phyloP scores from a whole-genome alignment of 192 early-diverging fungal species.

The Coemansia sp. region DNA sequence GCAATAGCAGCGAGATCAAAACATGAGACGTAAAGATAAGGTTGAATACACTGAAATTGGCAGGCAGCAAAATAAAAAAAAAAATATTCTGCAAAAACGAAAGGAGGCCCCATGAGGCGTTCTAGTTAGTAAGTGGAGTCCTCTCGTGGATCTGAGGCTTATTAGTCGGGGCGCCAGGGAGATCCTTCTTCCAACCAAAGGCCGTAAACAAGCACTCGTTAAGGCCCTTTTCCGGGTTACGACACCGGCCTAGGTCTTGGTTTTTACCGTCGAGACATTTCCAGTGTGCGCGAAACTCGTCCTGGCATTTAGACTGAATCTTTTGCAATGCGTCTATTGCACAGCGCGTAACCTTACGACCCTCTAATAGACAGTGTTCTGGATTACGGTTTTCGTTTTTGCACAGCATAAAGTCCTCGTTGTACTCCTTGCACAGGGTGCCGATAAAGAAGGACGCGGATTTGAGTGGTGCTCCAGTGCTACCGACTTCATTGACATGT shows the following conservation, averaged over 20 bases:
- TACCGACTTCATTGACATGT: conserved; percentile 84
- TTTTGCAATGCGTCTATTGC: conserved; percentile 85
- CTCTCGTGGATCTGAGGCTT: conserved; percentile 50
- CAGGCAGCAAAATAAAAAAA: not conserved
- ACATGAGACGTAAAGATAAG: no score
- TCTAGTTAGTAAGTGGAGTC: conserved; percentile 24
- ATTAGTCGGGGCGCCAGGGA: conserved; percentile 64
- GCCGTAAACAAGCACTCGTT: conserved; percentile 90
- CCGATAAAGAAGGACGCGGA: conserved; percentile 94
- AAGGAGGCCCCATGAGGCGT: not conserved
- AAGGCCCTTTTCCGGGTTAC: conserved; percentile 74
- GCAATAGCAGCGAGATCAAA: no score
- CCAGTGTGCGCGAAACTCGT: conserved; percentile 89
- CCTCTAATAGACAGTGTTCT: conserved; percentile 89
- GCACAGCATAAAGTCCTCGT: conserved; percentile 97
- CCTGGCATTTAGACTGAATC: conserved; percentile 86
- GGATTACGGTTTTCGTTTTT: conserved; percentile 91
- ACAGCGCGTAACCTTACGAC: conserved; percentile 94
- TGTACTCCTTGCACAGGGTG: conserved; percentile 86
- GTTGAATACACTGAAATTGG: no score
- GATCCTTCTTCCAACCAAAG: conserved; percentile 73
- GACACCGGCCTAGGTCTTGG: conserved; percentile 82
- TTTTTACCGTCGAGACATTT: conserved; percentile 91
- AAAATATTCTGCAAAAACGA: not conserved
- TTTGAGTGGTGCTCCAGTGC: conserved; percentile 87